Evolutionary conservation across 176 grass and related monocot species (phyloP).

Genomic region (Luzula sylvatica): DNA sequence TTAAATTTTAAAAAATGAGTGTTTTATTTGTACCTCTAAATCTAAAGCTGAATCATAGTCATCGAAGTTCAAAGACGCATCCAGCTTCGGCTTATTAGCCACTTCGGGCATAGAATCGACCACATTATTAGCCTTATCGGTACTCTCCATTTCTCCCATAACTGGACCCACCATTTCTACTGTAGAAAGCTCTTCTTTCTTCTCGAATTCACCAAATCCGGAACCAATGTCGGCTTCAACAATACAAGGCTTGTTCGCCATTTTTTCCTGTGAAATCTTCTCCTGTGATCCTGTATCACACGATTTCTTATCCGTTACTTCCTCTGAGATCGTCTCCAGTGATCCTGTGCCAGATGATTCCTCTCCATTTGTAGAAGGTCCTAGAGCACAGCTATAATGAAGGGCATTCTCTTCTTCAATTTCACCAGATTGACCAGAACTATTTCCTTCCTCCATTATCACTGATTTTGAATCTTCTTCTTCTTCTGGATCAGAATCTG

Average conservation of each 20-base stretch:
- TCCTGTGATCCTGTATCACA: constrained; percentile 31
- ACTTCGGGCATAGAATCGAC: constrained; percentile 11
- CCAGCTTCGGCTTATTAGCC: constrained; percentile 7
- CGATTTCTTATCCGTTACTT: constrained; percentile 32
- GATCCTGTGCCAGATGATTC: constrained; percentile 37
- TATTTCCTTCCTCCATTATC: constrained; percentile 48
- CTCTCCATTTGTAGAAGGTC: constrained; percentile 46
- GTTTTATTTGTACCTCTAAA: constrained; percentile 46
- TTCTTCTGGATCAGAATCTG: constrained; percentile 38
- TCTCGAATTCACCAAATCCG: constrained; percentile 22
- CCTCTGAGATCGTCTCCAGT: constrained; percentile 33
- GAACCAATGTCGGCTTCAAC: constrained; percentile 21
- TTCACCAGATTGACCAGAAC: constrained; percentile 40
- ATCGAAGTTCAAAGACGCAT: constrained; percentile 42
- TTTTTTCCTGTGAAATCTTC: constrained; percentile 36
- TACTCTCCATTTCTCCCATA: constrained; percentile 9
- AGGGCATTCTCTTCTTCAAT: constrained; percentile 26
- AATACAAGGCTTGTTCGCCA: constrained; percentile 26
- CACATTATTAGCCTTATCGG: constrained; percentile 2
- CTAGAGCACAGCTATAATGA: constrained; percentile 35
- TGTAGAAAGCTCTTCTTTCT: constrained; percentile 12
- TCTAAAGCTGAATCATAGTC: constrained; percentile 46
- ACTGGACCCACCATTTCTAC: constrained; percentile 21
- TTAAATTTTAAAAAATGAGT: not conserved
- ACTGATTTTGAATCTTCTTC: constrained; percentile 41